Base-by-base conservation (phyloP, 1,139 yeast genomes). In the Saccharomyces hybrid region DNA sequence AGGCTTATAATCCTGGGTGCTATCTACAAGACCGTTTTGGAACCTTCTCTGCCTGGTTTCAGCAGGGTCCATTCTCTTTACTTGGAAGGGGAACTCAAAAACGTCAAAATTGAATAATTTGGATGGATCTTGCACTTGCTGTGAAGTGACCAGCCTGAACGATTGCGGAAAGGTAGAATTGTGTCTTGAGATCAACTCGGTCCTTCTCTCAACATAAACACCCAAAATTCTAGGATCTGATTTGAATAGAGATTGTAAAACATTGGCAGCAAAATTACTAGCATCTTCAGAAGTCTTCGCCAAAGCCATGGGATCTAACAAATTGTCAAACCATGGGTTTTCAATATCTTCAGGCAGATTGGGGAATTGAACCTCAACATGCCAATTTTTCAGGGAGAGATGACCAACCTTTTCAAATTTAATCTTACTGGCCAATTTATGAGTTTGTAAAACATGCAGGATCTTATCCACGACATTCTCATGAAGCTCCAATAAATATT, bases 81-180 rank as follows among this genome's bases (percentile, higher is more conserved):
- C 52, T 2, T 62, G 62, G 50, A 64, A 63, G 28, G 61, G 61
- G 42, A 67, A 64, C 9, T 69, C 64, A 11, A 66, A 52, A 5
- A 67, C 59, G 4, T 57, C 55, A 3, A 64, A 56, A 29, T 72
- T 61, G 49, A 76, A 67, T 7, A 68, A 55, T 2, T 66, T 61
- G 6, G 72, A 64, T 25, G 75, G 62, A 49, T 69, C 65, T 0
- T 63, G 58, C 9, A 65, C 63, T 51, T 63, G 53, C 56, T 69
- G 48, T 5, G 74, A 70, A 1, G 85, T 77, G 1, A 88, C 64
- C n/a, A 87, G 56, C 0, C 96, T 95, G 62, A 87, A 81, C 52
- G 82, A 82, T 1, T 90, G 88, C 14, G 84, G 82, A 48, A 96
- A 73, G 55, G 80, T 78, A 68, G 88, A 96, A 31, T 63, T 58